A percentile compares a stretch with the other conserved stretches of the same genome.
phyloP scores from a whole-genome alignment of 2,329 filamentous ascomycete species.

The Periconia digitata region DNA sequence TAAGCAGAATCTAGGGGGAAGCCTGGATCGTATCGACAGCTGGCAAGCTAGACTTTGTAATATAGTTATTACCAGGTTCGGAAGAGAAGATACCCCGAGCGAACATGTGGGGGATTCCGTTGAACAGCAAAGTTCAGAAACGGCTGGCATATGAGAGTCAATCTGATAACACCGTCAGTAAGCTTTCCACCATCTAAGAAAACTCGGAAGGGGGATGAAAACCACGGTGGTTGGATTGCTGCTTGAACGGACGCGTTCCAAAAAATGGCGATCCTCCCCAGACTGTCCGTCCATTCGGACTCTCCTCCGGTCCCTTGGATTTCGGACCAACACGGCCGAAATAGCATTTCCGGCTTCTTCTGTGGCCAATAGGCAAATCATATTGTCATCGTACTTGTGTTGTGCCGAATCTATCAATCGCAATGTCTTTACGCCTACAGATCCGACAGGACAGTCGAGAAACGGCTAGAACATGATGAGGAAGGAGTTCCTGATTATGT shows the following conservation, averaged over 20 bases:
- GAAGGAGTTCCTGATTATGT: no score
- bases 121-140: no score
- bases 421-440: no score
- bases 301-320: constrained; percentile 1
- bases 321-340: constrained; percentile 10
- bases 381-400: no score
- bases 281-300: constrained; percentile 3
- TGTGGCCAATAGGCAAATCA: background rate
- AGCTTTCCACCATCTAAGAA: background rate
- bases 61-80: no score
- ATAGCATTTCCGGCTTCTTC: constrained; percentile 10
- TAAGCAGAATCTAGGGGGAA: background rate
- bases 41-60: no score
- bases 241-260: constrained; percentile 10
- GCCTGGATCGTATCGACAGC: background rate
- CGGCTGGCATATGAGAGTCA: no score
- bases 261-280: constrained; percentile 4
- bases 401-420: constrained; percentile 11
- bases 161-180: no score
- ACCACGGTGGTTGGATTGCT: constrained; percentile 11
- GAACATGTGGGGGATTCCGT: no score
- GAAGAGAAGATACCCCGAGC: no score
- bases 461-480: no score
- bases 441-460: no score
- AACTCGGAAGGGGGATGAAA: constrained; percentile 6